These are phyloP conservation scores for Trichoderma hamatum DNA, from an alignment of 2,329 filamentous ascomycete species.

Conservation along the genomic window DNA sequence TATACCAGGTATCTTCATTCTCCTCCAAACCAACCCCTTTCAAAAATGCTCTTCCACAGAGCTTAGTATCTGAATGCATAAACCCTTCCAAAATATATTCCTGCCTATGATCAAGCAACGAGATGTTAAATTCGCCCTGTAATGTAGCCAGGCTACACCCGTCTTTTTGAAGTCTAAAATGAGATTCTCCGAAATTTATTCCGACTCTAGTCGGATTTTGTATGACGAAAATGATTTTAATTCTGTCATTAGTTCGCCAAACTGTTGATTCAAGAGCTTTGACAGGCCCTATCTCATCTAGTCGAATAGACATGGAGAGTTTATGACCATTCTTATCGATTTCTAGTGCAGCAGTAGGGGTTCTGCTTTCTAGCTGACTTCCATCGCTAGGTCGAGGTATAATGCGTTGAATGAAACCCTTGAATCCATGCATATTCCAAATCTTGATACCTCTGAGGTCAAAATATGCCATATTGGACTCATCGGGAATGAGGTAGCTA, in stretches of 20 bases:
- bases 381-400: conserved; percentile 35
- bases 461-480: conserved; percentile 34
- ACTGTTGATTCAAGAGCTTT: conserved; percentile 32
- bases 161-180: conserved; percentile 39
- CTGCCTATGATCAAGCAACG: conserved; percentile 33
- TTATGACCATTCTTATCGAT: conserved; percentile 34
- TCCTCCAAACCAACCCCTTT: conserved; percentile 34
- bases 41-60: conserved; percentile 32
- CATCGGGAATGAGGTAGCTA: conserved; percentile 36
- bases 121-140: conserved; percentile 37
- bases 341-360: conserved; percentile 35
- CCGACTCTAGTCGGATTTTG: conserved; percentile 39
- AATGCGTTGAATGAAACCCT: conserved; percentile 38
- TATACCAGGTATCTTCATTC: conserved; percentile 34
- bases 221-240: conserved; percentile 34
- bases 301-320: conserved; percentile 34
- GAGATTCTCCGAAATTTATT: conserved; percentile 37
- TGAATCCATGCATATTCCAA: conserved; percentile 36
- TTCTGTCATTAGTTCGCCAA: conserved; percentile 27
- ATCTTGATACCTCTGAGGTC: conserved; percentile 37
- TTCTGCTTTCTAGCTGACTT: conserved; percentile 36
- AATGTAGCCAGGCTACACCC: conserved; percentile 36
- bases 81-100: conserved; percentile 33
- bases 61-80: conserved; percentile 24
- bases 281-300: conserved; percentile 37